Evolutionary conservation across 108 stramenopile genomes (phyloP), one percentile per base, ranked within the genome.

Genomic region (Poteriospumella lacustris): DNA sequence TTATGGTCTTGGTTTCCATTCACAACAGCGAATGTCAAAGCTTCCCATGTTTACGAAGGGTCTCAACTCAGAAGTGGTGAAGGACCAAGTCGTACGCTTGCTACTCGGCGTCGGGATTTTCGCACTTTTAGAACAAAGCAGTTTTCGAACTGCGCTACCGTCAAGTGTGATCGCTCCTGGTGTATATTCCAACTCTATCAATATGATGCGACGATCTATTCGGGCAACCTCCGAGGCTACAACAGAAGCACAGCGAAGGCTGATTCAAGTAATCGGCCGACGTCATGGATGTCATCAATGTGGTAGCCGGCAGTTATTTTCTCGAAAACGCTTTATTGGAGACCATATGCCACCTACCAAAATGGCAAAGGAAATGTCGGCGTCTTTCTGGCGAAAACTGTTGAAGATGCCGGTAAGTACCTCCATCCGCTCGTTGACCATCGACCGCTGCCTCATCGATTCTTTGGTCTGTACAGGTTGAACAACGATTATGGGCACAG

Each of bases 271-370:
- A 73, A 42, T 73, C 12, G 70, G 70, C 9, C 38, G 41, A 52
- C 9, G 5, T 9, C 31, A 33, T 52, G 70, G 70, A 12, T 73
- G 70, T 56, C 70, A 73, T 73, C 70, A 73, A 44, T 73, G 70
- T 42, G 70, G 70, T 26, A 73, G 70, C 36, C 36, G 41, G 3
- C 70, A 73, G 42, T 19, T 19, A 19, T 5, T 73, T 12, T 5
- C 31, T 34, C 5, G 9, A 12, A 36, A 73, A 73, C 9, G 28
- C 5, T 73, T 73, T 56, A 73, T 73, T 26, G 70, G 31, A 12
- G 70, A 73, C 36, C 70, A 73, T 73, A 73, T 73, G 70, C 70
- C 70, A 12, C 70, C 70, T 5, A 73, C 70, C 33, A 5, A 38
- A 73, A 34, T 73, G 5, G 70, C 41, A 3, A 73, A 73, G 31